phyloP scores from a whole-genome alignment of 2,329 filamentous ascomycete species.

The Pestalotiopsis sp. region DNA sequence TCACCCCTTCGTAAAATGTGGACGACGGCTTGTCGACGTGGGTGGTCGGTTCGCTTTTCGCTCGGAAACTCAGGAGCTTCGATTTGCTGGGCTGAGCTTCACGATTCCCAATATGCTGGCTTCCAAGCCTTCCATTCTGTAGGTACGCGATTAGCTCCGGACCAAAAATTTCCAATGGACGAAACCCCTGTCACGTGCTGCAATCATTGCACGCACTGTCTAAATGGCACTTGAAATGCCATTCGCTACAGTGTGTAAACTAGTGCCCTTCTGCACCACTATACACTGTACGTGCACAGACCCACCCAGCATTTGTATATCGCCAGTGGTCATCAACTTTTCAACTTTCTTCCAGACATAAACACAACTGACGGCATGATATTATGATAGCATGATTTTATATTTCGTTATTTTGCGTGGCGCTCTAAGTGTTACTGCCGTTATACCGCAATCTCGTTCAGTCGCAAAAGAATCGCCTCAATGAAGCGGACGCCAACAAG shows the following conservation, averaged over 20 bases:
- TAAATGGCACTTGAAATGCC: too few species aligned
- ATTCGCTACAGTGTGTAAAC: too few species aligned
- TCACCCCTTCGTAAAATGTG: background rate
- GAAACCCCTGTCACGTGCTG: slow-evolving; percentile 14
- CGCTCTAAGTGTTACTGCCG: background rate
- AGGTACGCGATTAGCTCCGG: background rate
- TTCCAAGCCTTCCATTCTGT: background rate
- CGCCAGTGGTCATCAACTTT: background rate
- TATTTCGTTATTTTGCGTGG: too few species aligned
- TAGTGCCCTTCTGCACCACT: too few species aligned
- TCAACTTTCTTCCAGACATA: background rate
- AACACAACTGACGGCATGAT: too few species aligned
- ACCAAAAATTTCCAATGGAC: slow-evolving; percentile 11
- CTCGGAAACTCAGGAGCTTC: slow-evolving; percentile 2
- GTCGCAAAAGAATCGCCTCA: slow-evolving; percentile 15
- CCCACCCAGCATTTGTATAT: background rate
- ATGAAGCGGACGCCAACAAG: slow-evolving; percentile 32
- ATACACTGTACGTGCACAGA: slow-evolving; percentile 10
- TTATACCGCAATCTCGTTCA: background rate
- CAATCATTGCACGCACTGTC: slow-evolving; percentile 11
- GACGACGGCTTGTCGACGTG: background rate
- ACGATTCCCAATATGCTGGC: slow-evolving; percentile 1
- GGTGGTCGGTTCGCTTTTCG: background rate
- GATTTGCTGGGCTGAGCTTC: background rate
- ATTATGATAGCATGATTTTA: too few species aligned